These are phyloP conservation scores for Sphagnum magellanicum DNA, from an alignment of 228 moss, liverwort and hornwort species.

Conservation along the genomic window DNA sequence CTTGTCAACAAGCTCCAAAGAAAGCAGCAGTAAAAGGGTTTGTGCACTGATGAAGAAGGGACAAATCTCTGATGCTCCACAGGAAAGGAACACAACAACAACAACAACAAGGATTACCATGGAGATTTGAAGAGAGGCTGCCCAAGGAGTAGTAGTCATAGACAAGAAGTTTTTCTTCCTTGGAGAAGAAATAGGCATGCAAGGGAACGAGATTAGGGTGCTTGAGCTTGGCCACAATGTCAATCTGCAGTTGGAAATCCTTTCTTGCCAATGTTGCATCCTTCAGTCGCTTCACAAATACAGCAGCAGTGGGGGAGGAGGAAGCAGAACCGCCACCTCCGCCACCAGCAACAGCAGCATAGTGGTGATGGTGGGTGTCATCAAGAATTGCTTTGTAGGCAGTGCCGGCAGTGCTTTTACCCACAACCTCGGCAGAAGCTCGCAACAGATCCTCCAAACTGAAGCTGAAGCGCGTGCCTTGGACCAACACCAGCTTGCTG, in stretches of 20 bases:
- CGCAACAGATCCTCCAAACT: slow-evolving; percentile 42
- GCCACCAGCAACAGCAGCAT: slow-evolving; percentile 33
- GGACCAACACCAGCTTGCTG: slow-evolving; percentile 47
- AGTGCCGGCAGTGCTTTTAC: slow-evolving; percentile 49
- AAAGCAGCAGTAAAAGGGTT: slow-evolving; percentile 32
- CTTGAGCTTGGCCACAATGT: neutral
- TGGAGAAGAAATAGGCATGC: neutral
- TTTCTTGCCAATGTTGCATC: neutral
- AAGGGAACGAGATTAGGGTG: neutral
- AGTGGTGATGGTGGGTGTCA: slow-evolving; percentile 6
- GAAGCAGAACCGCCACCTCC: slow-evolving; percentile 33
- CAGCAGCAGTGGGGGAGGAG: neutral
- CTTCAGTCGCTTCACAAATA: neutral
- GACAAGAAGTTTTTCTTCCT: neutral
- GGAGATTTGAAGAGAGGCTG: slow-evolving; percentile 2
- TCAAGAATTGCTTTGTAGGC: slow-evolving; percentile 53
- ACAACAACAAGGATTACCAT: slow-evolving; percentile 10
- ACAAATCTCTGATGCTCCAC: slow-evolving; percentile 23
- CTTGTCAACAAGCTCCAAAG: slow-evolving; percentile 40
- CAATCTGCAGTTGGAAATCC: neutral
- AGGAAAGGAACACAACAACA: neutral
- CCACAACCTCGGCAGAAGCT: slow-evolving; percentile 48
- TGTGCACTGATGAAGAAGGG: slow-evolving; percentile 25
- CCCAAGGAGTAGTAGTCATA: neutral
- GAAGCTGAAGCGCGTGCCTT: slow-evolving; percentile 32